Base-by-base conservation (phyloP, 1,139 yeast genomes). In the Citeromyces siamensis region DNA sequence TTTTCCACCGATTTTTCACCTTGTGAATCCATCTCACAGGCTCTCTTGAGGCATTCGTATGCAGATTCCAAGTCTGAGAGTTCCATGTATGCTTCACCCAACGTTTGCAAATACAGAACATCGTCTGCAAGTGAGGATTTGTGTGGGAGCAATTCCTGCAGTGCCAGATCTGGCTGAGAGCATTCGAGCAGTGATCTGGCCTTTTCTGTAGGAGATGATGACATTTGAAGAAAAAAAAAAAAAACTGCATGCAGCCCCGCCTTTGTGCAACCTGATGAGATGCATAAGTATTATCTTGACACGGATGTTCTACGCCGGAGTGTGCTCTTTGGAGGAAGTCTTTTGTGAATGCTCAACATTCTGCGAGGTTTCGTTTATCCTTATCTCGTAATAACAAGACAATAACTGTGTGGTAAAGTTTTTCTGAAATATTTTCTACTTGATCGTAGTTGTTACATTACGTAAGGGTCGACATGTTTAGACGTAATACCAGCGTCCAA, bases 71-170 rank as follows among this genome's bases (percentile, higher is more conserved):
- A 71, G 44, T 81, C 75, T 42, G 86, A 85, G 40, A 66, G 66
- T 54, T 90, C 98, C 38, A 88, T 62, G 41, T 80, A 71, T 2
- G 79, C 69, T 53, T 86, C 95, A 5, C 94, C 95, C 37, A 75
- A 57, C 2, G 64, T 46, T 45, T 75, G 77, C 19, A 69, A 51
- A 37, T 53, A 62, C 6, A 54, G 49, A 13, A 66, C 54, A 37
- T 59, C 55, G 1, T 56, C 40, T 2, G 49, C 44, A 36, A 56
- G 58, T 10, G 53, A 38, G 46, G 42, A 4, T 46, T 44, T 43
- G 35, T 52, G 57, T 4, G 60, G 59, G 37, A 58, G 55, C 29
- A 70, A 47, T 6, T 60, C 41, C 32, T 53, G 51, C 22, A 68
- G 45, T 0, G 75, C 72, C 33, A 57, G 58, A 36, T 60, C 61